Conservation (phyloP, 2,329 filamentous ascomycete species). For the Trematosphaeria pertusa region DNA sequence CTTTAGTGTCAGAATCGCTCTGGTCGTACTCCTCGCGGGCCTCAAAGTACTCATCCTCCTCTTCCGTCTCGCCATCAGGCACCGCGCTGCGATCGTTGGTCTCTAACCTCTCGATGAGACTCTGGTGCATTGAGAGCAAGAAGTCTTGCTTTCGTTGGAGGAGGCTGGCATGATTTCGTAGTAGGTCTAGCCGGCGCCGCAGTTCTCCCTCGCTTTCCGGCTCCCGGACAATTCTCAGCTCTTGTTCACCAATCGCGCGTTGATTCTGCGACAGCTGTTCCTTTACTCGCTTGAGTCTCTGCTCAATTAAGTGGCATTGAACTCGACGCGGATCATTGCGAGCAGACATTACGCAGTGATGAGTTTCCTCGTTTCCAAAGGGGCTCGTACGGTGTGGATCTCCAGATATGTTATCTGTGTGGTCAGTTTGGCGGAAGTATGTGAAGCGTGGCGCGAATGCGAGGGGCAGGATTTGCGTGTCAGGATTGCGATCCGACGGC, state of each 20-base stretch:
- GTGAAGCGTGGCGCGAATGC: slow-evolving; percentile 94
- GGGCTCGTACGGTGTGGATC: slow-evolving; percentile 83
- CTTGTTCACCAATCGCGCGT: slow-evolving; percentile 74
- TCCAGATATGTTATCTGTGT: slow-evolving; percentile 78
- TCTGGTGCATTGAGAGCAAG: slow-evolving; percentile 64
- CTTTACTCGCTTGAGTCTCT: slow-evolving; percentile 78
- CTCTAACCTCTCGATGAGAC: slow-evolving; percentile 61
- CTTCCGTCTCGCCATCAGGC: slow-evolving; percentile 52
- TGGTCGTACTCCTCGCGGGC: slow-evolving; percentile 62
- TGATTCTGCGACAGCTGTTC: slow-evolving; percentile 79
- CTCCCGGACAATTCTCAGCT: slow-evolving; percentile 67
- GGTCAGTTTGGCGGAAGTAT: slow-evolving; percentile 96
- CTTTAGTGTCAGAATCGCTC: slow-evolving; percentile 53
- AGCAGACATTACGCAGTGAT: slow-evolving; percentile 89
- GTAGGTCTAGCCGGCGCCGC: slow-evolving; percentile 62
- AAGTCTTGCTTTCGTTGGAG: slow-evolving; percentile 66
- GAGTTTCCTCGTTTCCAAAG: slow-evolving; percentile 92
- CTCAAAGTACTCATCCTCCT: slow-evolving; percentile 55
- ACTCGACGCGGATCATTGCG: slow-evolving; percentile 80
- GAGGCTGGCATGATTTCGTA: slow-evolving; percentile 64
- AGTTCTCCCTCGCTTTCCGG: slow-evolving; percentile 60
- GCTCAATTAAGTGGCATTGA: slow-evolving; percentile 83
- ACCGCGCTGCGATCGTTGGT: slow-evolving; percentile 63
- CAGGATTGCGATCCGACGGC: slow-evolving; percentile 85
- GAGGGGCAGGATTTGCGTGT: slow-evolving; percentile 92